A percentile compares a stretch with the other conserved stretches of the same genome.
Evolutionary conservation across 148 eudicot genomes (phyloP).

Genomic region (Diospyros lotus): DNA sequence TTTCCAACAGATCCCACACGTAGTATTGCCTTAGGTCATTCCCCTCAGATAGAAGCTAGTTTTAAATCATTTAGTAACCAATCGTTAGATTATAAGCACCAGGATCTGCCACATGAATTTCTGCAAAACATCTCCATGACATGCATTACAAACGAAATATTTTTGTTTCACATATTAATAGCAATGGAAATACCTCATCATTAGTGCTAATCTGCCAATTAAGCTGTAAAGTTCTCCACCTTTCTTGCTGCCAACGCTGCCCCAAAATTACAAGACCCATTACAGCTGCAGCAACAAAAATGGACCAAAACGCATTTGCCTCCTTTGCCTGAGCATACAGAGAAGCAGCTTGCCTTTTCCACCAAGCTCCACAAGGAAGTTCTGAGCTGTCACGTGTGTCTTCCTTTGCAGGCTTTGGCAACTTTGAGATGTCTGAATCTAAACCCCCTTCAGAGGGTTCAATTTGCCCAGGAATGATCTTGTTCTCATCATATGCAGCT

Average conservation of each 20-base stretch:
- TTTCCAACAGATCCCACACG: not conserved
- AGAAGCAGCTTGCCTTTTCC: constrained; percentile 66
- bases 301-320: constrained; percentile 73
- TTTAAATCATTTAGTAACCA: not conserved
- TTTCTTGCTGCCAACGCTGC: constrained; percentile 70
- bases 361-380: constrained; percentile 80
- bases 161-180: not conserved
- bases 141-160: not conserved
- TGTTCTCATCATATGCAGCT: constrained; percentile 25
- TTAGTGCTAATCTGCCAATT: constrained; percentile 53
- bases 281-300: constrained; percentile 83
- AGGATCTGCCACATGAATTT: not conserved
- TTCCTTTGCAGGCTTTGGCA: constrained; percentile 27
- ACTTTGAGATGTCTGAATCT: constrained; percentile 30
- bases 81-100: not conserved
- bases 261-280: constrained; percentile 90
- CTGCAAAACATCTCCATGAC: not conserved
- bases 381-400: constrained; percentile 40
- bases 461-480: constrained; percentile 24
- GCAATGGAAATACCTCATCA: constrained; percentile 47
- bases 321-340: constrained; percentile 75
- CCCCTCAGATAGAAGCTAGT: not conserved
- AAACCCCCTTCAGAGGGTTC: constrained; percentile 32
- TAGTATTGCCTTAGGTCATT: not conserved
- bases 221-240: constrained; percentile 64